Percentiles rank a stretch among this genome's conserved stretches.
These are phyloP conservation scores for Teratosphaeria zuluensis DNA, from an alignment of 2,329 filamentous ascomycete species.

Conservation along the genomic window DNA sequence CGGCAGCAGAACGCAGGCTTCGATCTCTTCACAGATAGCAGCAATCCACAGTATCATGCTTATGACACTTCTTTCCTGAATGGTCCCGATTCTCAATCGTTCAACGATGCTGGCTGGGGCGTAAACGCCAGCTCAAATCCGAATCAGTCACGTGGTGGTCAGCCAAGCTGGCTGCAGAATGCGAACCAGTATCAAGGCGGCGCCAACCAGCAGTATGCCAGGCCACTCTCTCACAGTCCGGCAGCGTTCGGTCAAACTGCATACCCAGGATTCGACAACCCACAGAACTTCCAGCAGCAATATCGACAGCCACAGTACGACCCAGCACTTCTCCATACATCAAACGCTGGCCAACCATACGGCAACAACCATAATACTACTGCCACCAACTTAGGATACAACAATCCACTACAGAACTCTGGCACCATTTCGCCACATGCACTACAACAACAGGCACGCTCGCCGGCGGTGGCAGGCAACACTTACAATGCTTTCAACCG, in stretches of 20 bases:
- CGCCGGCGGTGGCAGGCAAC: conserved; percentile 3
- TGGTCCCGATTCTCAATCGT: conserved; percentile 13
- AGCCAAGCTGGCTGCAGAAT: conserved; percentile 17
- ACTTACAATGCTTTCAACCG: conserved; percentile 7
- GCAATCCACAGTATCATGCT: conserved; percentile 15
- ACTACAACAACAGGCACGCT: conserved; percentile 13
- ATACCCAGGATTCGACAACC: conserved; percentile 13
- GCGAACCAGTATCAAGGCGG: conserved; percentile 10
- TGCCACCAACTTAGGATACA: conserved; percentile 1
- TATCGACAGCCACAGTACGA: conserved; percentile 19
- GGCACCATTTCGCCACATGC: conserved; percentile 24
- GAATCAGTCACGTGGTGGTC: conserved; percentile 20
- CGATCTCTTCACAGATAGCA: conserved; percentile 21
- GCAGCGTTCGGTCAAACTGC: conserved; percentile 14
- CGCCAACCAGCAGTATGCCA: conserved; percentile 11
- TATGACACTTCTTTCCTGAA: conserved; percentile 23
- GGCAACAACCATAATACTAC: conserved; percentile 4
- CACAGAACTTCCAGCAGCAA: conserved; percentile 10
- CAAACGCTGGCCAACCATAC: conserved; percentile 11
- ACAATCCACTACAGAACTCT: conserved; percentile 9
- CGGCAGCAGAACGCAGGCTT: conserved; percentile 17
- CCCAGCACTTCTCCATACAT: conserved; percentile 8
- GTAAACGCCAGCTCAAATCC: conserved; percentile 19
- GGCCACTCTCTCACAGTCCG: conserved; percentile 19
- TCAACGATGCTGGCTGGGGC: conserved; percentile 23